Conservation (phyloP, 2,329 filamentous ascomycete species). For the Pyrenochaeta sp. region DNA sequence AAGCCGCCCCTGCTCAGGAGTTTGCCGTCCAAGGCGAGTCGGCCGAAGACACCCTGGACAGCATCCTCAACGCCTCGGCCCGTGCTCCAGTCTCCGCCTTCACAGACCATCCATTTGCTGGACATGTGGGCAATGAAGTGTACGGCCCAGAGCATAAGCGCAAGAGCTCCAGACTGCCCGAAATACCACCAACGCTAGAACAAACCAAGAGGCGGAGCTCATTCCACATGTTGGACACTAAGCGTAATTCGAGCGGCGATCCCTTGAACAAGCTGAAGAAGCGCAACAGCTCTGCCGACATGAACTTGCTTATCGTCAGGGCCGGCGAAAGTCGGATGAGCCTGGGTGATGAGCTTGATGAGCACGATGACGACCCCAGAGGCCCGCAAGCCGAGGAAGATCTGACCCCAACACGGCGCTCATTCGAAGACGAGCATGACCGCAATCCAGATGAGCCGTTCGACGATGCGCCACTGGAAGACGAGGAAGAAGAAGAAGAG, state of each 20-base stretch:
- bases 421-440: conserved; percentile 20
- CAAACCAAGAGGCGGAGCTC: conserved; percentile 49
- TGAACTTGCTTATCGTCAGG: conserved; percentile 44
- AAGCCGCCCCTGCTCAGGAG: conserved; percentile 64
- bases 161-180: conserved; percentile 53
- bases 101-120: conserved; percentile 85
- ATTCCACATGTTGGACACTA: conserved; percentile 47
- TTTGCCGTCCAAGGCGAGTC: conserved; percentile 75
- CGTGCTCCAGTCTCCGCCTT: conserved; percentile 89
- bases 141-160: conserved; percentile 64
- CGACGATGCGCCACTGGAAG: too few relatives aligned
- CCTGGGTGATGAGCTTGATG: conserved; percentile 43
- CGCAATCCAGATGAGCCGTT: conserved; percentile 42
- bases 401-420: conserved; percentile 19
- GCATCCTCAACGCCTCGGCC: conserved; percentile 88
- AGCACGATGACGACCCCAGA: conserved; percentile 40
- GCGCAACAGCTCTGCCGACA: conserved; percentile 50
- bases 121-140: conserved; percentile 76
- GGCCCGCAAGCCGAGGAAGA: conserved; percentile 34
- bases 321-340: conserved; percentile 49
- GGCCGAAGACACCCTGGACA: conserved; percentile 87
- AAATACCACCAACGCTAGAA: conserved; percentile 27
- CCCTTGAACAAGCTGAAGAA: conserved; percentile 52
- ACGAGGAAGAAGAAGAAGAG: conserved; percentile 58
- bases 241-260: conserved; percentile 48